Base-by-base conservation (phyloP, 73 alveolate species). In the Halteria grandinella region DNA sequence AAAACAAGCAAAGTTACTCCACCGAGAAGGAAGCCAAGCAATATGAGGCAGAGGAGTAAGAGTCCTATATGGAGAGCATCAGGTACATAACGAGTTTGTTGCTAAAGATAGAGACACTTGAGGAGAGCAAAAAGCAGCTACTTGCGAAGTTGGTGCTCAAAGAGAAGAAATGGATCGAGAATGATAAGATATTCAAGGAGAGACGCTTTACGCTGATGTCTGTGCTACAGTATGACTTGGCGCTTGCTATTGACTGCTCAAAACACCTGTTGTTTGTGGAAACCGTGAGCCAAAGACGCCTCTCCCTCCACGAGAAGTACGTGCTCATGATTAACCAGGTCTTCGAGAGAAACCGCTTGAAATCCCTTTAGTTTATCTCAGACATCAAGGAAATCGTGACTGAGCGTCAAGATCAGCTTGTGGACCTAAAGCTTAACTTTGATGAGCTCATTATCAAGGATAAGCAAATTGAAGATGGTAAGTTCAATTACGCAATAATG, bases 111-210 rank as follows among this genome's bases (percentile, higher is more conserved):
- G 89, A 79, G 49, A 79, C 83, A 1, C 36, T 79, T 17, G 83
- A 63, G 27, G 89, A 48, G 0, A n/a, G 41, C 50, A 29, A 55
- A 27, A 27, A 11, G 11, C 50, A 51, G 45, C 53, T 79, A 23
- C 25, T 49, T 18, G 39, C 47, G 25, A 72, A 63, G 18, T 40
- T 79, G 48, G 36, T 58, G 18, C 11, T 27, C 10, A 79, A 79
- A 52, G 82, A 79, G 44, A 49, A 79, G 72, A 79, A 79, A 51
- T 79, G 89, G 89, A 63, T 79, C 32, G 83, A 79, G 25, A 79
- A 79, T 62, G 89, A 79, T 29, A 79, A 49, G 37, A 29, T 79
- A 5, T 79, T 79, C 69, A 79, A 79, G 44, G 57, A 54, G 31
- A 32, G 89, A 31, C 47, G 89, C 20, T 45, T 64, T 12, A 79